Percentiles rank a stretch among this genome's conserved stretches.
phyloP scores from a whole-genome alignment of 2,329 filamentous ascomycete genomes.

The Fusarium bulbicola region DNA sequence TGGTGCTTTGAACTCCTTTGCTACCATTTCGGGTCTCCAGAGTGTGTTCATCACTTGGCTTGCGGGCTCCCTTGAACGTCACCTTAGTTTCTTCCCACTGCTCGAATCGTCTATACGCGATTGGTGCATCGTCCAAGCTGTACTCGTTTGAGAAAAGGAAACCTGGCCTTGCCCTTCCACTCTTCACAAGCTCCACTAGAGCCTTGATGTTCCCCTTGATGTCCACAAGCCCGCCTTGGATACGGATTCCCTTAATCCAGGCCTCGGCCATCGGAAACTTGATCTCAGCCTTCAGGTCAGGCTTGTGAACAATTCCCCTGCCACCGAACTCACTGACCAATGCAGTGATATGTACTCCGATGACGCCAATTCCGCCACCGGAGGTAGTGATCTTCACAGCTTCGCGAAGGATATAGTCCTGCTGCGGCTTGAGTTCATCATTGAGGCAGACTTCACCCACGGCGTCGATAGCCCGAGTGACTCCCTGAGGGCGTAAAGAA shows the following conservation, averaged over 20 bases:
- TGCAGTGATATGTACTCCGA: background rate
- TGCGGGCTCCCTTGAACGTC: background rate
- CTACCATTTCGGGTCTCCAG: background rate
- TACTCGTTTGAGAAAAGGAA: slow-evolving; percentile 19
- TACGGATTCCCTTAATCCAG: background rate
- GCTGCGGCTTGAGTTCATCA: slow-evolving; percentile 7
- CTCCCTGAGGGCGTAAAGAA: background rate
- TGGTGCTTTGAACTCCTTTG: background rate
- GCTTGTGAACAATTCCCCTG: background rate
- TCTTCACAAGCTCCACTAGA: slow-evolving; percentile 3
- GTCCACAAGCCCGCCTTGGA: slow-evolving; percentile 4
- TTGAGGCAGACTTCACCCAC: slow-evolving; percentile 14
- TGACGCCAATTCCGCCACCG: slow-evolving; percentile 4
- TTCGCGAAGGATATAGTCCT: slow-evolving; percentile 3
- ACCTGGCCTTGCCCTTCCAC: background rate
- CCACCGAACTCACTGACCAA: background rate
- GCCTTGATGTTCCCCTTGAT: background rate
- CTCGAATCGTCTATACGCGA: background rate
- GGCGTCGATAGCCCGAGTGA: slow-evolving; percentile 11
- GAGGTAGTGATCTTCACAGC: slow-evolving; percentile 1
- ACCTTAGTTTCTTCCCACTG: slow-evolving; percentile 7
- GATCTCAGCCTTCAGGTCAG: background rate
- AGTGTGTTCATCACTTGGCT: background rate
- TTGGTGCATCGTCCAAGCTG: background rate
- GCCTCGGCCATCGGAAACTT: background rate